Evolutionary conservation across 2,329 filamentous ascomycete species (phyloP), one percentile per base, ranked within the genome.

Genomic region (Alternaria tenuissima): DNA sequence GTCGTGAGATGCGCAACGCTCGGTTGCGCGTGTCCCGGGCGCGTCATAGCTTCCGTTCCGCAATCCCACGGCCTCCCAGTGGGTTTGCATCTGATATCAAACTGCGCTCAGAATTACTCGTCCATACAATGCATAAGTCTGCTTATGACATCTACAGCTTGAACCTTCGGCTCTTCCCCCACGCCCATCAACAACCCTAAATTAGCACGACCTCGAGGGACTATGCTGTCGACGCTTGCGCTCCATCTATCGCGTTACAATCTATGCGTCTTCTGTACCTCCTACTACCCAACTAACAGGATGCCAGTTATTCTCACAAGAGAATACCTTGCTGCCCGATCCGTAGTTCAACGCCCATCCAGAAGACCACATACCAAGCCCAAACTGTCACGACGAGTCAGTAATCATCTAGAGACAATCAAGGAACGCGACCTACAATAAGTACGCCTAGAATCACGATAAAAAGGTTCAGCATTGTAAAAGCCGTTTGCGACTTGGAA

Each of bases 381-480:
- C 57, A 34, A 73, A 75, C 72, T 76, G 20, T 24, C 30, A n/a
- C 44, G 22, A 2, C 18, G 5, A 24, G 32, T 57, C 46, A 57
- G 57, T 34, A 30, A 32, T 42, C n/a, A 28, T 46, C 20, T n/a
- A 20, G 14, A 32, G 41, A 24, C 7, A n/a, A 14, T 12, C 26
- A 14, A 9, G 28, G 38, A 34, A 12, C 20, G 20, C 5, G 11
- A 64, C 74, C 66, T 62, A 74, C 73, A 52, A 77, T 74, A 5
- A 65, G 54, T 9, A 69, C 48, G n/a, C 75, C 75, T n/a, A 76
- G 48, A 6, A 66, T 30, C 16, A 85, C 76, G n/a, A 83, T 77
- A 0, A 77, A 36, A 0, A 74, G 63, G 59, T 86, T 86, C 24
- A 84, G n/a, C 5, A 80, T 55, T 4, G 81, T 81, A 24, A 85